A percentile compares a stretch with the other conserved stretches of the same genome.
Conservation (phyloP, 345 rosid genomes). For the Brassica nigra region DNA sequence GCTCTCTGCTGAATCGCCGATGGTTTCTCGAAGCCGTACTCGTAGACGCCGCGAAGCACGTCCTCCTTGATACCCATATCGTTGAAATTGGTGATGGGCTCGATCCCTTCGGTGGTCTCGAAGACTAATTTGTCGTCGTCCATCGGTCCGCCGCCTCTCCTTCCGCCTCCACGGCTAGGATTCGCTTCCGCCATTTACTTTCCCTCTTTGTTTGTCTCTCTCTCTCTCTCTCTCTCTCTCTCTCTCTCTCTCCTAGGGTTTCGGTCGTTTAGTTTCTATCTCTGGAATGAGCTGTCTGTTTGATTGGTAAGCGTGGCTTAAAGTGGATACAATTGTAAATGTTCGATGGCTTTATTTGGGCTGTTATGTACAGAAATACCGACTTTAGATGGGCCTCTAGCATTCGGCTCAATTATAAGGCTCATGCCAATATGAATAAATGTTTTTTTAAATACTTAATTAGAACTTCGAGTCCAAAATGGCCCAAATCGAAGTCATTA, state of each 20-base stretch:
- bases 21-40: conserved; percentile 87
- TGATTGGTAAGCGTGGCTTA: conserved; percentile 25
- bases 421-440: neutral
- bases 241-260: conserved; percentile 33
- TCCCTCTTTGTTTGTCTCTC: conserved; percentile 10
- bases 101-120: conserved; percentile 88
- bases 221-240: neutral
- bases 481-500: too few species aligned
- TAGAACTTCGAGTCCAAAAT: too few species aligned
- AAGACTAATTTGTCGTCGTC: conserved; percentile 69
- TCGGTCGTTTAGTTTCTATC: conserved; percentile 8
- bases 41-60: conserved; percentile 83
- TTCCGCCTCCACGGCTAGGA: conserved; percentile 46
- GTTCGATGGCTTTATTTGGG: neutral
- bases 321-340: conserved; percentile 10
- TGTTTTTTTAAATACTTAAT: too few species aligned
- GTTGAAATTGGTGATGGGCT: conserved; percentile 77
- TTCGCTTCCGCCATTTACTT: conserved; percentile 39
- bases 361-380: neutral
- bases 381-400: conserved; percentile 22
- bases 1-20: conserved; percentile 98
- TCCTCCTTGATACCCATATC: conserved; percentile 82
- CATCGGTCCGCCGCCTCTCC: conserved; percentile 45
- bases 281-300: neutral
- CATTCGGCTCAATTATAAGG: neutral